Base-by-base conservation (phyloP, 495 filamentous ascomycete species). In the Xylaria curta region DNA sequence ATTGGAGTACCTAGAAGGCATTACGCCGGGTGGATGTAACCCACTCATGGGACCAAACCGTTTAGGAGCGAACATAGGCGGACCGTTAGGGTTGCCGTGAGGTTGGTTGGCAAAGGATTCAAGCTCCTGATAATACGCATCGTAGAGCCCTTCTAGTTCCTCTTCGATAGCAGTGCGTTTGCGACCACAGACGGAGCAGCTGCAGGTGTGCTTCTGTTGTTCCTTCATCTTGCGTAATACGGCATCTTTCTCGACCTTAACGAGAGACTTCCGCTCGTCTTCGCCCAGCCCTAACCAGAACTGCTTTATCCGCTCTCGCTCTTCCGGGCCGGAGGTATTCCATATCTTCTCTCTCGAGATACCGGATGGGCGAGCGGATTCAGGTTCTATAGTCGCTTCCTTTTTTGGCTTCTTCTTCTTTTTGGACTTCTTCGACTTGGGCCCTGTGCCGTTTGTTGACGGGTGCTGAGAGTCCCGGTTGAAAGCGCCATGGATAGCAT, bases 191-290 rank as follows among this genome's bases (percentile, higher is more conserved):
- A 98, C 95, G 7, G 93, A 97, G 76, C 96, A 99, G 78, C 94
- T 97, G 83, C 96, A 99, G 4, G 96, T 98, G 78, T 98, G 96
- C 81, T 98, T 98, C 80, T 99, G 96, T 82, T 99, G 96, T 80
- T 99, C 97, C 83, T 99, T 99, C 96, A 99, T 99, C 83, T 99
- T 99, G 74, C 93, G 93, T 65, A 99, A 82, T 1, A 99, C 96
- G 7, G 97, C 96, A 82, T 98, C 94, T 79, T 99, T 99, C 82
- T 99, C 96, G 13, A 99, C 94, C 80, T 97, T 97, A 73, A 99
- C 95, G 49, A 99, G 84, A 5, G 93, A 94, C 72, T 95, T 93
- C 64, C 96, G 90, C 71, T 99, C 95, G 56, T 94, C 92, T 79
- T 99, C 97, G 69, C 94, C 93, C 33, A 99, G 82, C n/a, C 94